These are phyloP conservation scores for Fusarium miscanthi DNA, from an alignment of 2,329 filamentous ascomycete species.

Conservation along the genomic window DNA sequence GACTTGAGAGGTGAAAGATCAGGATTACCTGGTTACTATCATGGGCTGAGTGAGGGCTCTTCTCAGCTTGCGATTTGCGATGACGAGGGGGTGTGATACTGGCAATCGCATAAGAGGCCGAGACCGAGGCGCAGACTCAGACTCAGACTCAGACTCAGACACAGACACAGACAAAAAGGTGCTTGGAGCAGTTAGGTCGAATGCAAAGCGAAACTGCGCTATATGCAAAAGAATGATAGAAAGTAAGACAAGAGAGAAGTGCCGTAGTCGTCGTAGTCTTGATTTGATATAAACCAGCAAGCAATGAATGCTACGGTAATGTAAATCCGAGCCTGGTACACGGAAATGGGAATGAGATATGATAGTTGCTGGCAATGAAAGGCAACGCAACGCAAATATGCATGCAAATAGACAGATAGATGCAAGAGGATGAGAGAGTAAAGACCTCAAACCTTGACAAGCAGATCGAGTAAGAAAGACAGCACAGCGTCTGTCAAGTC, in stretches of 20 bases:
- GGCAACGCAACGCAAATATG: conserved; percentile 16
- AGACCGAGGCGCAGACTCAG: conserved; percentile 1
- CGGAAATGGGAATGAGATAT: neutral
- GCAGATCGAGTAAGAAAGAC: conserved; percentile 31
- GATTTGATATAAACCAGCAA: conserved; percentile 26
- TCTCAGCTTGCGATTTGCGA: conserved; percentile 26
- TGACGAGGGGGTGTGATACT: conserved; percentile 30
- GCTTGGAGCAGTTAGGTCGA: conserved; percentile 21
- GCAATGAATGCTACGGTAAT: conserved; percentile 10
- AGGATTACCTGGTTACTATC: conserved; percentile 14
- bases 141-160: neutral
- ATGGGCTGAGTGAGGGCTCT: conserved; percentile 6
- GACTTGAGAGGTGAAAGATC: conserved; percentile 10
- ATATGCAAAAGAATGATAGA: conserved; percentile 23
- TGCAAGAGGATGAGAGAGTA: conserved; percentile 23
- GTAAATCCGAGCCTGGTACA: neutral
- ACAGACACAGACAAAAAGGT: conserved; percentile 20
- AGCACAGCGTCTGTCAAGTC: conserved; percentile 30
- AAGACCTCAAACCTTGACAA: conserved; percentile 22
- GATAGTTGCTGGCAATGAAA: conserved; percentile 4
- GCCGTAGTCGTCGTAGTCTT: conserved; percentile 4
- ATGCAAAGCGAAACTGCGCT: conserved; percentile 26
- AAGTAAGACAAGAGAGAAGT: conserved; percentile 18
- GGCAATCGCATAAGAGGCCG: conserved; percentile 10
- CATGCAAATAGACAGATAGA: conserved; percentile 11